Conservation (phyloP, 805 yeast genomes). For the Teunomyces aglyptinius region DNA sequence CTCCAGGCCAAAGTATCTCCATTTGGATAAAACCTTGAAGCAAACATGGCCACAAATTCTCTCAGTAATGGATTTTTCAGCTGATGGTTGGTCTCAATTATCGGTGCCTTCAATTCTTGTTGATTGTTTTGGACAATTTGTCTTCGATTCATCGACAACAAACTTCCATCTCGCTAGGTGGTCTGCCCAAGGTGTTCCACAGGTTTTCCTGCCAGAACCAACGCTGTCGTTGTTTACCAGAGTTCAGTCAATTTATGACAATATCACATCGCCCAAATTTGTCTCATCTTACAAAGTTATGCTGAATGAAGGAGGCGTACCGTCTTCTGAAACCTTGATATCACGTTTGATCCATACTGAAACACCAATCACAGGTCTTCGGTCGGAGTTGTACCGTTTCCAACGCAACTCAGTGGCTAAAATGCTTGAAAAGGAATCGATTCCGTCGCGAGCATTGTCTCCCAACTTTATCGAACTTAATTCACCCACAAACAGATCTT, state of each 20-base stretch:
- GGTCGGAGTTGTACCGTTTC: slow-evolving; percentile 51
- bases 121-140: not conserved
- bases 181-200: slow-evolving; percentile 13
- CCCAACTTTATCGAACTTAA: slow-evolving; percentile 33
- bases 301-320: not conserved
- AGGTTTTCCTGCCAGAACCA: not conserved
- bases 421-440: slow-evolving; percentile 55
- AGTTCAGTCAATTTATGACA: slow-evolving; percentile 34
- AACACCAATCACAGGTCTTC: slow-evolving; percentile 38
- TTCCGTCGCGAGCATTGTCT: slow-evolving; percentile 25
- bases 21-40: slow-evolving; percentile 22
- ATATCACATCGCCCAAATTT: slow-evolving; percentile 26
- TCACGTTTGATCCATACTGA: not conserved
- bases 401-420: slow-evolving; percentile 59
- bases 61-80: slow-evolving; percentile 42
- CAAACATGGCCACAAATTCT: slow-evolving; percentile 36
- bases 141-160: not conserved
- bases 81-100: slow-evolving; percentile 31
- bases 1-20: slow-evolving; percentile 29
- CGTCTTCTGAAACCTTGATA: not conserved
- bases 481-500: slow-evolving; percentile 16
- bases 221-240: slow-evolving; percentile 13
- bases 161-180: slow-evolving; percentile 36
- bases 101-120: not conserved
- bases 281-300: not conserved